Evolutionary conservation across 2,329 filamentous ascomycete genomes (phyloP).

Genomic region (Leptographium radiaticola): DNA sequence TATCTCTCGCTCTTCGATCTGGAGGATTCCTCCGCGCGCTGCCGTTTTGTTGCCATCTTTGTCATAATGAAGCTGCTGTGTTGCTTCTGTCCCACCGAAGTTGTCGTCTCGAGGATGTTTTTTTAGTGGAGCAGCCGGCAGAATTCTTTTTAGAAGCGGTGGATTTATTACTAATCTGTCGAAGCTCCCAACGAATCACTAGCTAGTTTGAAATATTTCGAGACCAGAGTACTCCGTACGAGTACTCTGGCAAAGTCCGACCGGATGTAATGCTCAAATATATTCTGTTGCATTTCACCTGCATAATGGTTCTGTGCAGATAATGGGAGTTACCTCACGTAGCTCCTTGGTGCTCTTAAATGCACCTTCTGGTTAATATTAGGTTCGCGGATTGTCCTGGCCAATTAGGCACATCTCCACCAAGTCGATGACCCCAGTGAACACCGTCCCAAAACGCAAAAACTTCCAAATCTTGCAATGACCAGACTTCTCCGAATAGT

Average conservation of each 20-base stretch:
- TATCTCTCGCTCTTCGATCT: not conserved
- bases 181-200: too few relatives aligned
- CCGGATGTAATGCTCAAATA: too few relatives aligned
- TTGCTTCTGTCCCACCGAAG: not conserved
- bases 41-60: conserved; percentile 1
- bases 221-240: too few relatives aligned
- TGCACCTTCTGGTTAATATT: conserved; percentile 12
- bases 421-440: conserved; percentile 12
- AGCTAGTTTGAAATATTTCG: too few relatives aligned
- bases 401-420: conserved; percentile 15
- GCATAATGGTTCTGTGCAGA: too few relatives aligned
- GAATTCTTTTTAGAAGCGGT: conserved; percentile 1
- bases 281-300: too few relatives aligned
- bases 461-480: conserved; percentile 32
- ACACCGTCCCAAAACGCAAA: conserved; percentile 5
- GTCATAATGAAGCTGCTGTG: not conserved
- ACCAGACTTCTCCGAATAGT: conserved; percentile 35
- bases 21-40: conserved; percentile 2
- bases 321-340: not conserved
- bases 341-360: not conserved
- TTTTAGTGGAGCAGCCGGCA: conserved; percentile 2
- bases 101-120: not conserved
- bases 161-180: not conserved
- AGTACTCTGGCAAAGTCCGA: too few relatives aligned
- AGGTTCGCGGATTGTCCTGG: conserved; percentile 11